A percentile compares a stretch with the other conserved stretches of the same genome.
Evolutionary conservation across 441 rosid genomes (phyloP).

Genomic region (Erysimum cheiri): DNA sequence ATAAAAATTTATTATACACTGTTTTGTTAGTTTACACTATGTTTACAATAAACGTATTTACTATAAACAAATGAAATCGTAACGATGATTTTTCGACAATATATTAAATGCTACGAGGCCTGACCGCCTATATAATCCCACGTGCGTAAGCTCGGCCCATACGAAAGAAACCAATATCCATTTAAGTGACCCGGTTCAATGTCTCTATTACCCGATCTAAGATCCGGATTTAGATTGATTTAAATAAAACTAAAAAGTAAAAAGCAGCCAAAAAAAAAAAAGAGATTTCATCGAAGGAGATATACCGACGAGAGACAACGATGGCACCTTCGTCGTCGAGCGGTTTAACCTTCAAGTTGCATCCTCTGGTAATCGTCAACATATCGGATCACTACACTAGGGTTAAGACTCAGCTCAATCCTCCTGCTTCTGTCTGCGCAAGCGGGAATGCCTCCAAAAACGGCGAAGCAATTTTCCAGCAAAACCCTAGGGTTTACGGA

Average conservation of each 20-base stretch:
- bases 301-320: slow-evolving; percentile 1
- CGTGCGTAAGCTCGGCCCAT: neutral
- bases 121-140: too few species aligned
- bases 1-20: too few species aligned
- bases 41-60: too few species aligned
- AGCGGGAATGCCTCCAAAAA: slow-evolving; percentile 44
- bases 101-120: too few species aligned
- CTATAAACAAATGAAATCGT: too few species aligned
- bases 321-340: slow-evolving; percentile 96
- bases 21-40: too few species aligned
- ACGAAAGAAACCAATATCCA: neutral
- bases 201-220: neutral
- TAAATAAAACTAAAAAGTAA: neutral
- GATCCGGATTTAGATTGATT: neutral
- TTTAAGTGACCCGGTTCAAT: neutral
- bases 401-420: slow-evolving; percentile 82
- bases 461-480: slow-evolving; percentile 45
- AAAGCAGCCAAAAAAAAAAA: neutral
- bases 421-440: slow-evolving; percentile 47
- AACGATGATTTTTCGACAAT: too few species aligned
- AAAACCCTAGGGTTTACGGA: slow-evolving; percentile 78
- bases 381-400: slow-evolving; percentile 93
- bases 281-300: neutral
- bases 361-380: slow-evolving; percentile 92
- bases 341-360: slow-evolving; percentile 95